phyloP scores from a whole-genome alignment of 352 stramenopile species.

The Phytopythium ostracodes region DNA sequence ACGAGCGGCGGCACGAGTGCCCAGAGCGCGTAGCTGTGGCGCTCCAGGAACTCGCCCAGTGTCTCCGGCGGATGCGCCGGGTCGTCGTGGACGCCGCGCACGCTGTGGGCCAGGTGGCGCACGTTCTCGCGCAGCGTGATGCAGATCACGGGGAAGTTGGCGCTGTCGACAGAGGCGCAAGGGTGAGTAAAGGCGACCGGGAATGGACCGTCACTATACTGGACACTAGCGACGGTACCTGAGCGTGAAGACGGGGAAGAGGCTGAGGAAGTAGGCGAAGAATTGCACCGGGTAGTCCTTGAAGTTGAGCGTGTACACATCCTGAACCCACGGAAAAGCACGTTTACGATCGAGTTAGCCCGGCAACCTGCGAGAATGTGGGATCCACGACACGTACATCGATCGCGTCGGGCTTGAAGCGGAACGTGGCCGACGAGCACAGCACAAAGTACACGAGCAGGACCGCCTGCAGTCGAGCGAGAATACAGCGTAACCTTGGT shows the following conservation, averaged over 20 bases:
- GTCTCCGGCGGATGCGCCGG: slow-evolving; percentile 12
- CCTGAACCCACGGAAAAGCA: slow-evolving; percentile 21
- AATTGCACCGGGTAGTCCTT: slow-evolving; percentile 72
- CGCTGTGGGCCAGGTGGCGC: slow-evolving; percentile 54
- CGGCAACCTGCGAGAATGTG: neutral
- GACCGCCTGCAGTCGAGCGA: slow-evolving; percentile 43
- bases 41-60: slow-evolving; percentile 38
- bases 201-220: too few species aligned
- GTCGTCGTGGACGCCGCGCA: slow-evolving; percentile 21
- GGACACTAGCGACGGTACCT: slow-evolving; percentile 26
- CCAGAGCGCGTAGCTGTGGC: slow-evolving; percentile 64
- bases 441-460: slow-evolving; percentile 78
- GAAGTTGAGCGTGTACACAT: slow-evolving; percentile 90
- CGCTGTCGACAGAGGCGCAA: slow-evolving; percentile 23
- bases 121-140: slow-evolving; percentile 88
- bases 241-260: slow-evolving; percentile 86
- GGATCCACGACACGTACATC: slow-evolving; percentile 31
- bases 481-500: neutral
- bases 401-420: slow-evolving; percentile 74
- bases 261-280: slow-evolving; percentile 83
- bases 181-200: too few species aligned
- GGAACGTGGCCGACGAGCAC: slow-evolving; percentile 72
- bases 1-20: slow-evolving; percentile 74
- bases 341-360: neutral
- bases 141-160: slow-evolving; percentile 82